Base-by-base conservation (phyloP, 352 stramenopile species). In the Pythium oligandrum region DNA sequence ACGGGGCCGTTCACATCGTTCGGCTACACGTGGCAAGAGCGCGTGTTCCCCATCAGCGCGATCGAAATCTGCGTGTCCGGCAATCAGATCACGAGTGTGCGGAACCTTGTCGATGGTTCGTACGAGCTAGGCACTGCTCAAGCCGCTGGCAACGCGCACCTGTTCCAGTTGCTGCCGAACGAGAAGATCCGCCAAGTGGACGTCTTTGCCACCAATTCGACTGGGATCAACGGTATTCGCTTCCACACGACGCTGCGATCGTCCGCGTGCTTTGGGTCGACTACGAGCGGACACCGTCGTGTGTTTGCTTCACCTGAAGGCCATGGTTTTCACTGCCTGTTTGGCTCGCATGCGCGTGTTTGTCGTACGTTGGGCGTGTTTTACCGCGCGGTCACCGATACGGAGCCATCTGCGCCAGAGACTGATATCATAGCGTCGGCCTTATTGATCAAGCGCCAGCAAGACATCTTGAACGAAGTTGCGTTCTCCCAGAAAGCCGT, bases 21-120 rank as follows among this genome's bases (percentile, higher is more conserved):
- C 44, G 49, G 49, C 34, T 30, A 44, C 34, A 52, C 47, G 47
- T 52, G 47, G 47, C 47, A 36, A 4, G 47, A 52, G 34, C 47
- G 47, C 12, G 34, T 52, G 2, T 34, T n/a, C 11, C 12, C 17
- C n/a, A 36, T 52, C 12, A 12, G 34, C 7, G 47, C 34, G 4
- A 44, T 52, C 35, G 12, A 33, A 5, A 42, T 32, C 8, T 6
- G 11, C 3, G 3, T 4, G 1, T 2, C 9, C 4, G 4, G 6
- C 8, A 9, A n/a, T 6, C 6, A 17, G 1, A 7, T 6, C 1
- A 26, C 34, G 3, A 31, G 9, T 9, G 17, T 52, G 7, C 6
- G 6, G n/a, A 31, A 45, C 3, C 7, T 53, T 17, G 26, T 31
- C 26, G 45, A 53, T 26, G 36, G 44, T 2, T 43, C 8, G 4